Evolutionary conservation across 495 filamentous ascomycete genomes (phyloP), one percentile per base, ranked within the genome.

Genomic region (Cetradonia linearis): DNA sequence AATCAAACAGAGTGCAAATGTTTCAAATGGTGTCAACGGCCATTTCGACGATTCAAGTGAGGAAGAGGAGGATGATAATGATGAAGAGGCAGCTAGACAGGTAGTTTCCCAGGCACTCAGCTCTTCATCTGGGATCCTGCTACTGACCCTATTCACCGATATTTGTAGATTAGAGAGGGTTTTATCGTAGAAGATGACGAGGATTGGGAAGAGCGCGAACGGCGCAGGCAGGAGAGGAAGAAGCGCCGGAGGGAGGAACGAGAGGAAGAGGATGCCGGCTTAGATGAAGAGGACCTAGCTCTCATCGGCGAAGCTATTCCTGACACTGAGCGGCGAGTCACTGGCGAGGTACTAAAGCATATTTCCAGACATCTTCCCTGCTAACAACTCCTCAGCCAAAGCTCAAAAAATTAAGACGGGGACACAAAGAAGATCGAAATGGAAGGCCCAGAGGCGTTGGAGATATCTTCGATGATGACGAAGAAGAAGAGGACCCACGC

Each of bases 151-250:
- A 30, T 14, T 8, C 31, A 64, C 10, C 27, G 31, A n/a, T 3
- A 16, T 30, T 0, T 34, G 28, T 67, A 94, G 88, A 80, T 96
- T 40, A 86, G 87, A 30, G 89, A 94, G 76, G 94, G 91, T 6
- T 98, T 97, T 74, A 96, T 98, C 58, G 89, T 95, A 65, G 91
- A 95, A 65, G 91, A 94, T 63, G 88, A 94, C 63, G 89, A 94
- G 65, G 89, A 89, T 38, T 79, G 84, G 23, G 86, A 87, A 36
- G 80, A 80, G 49, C 82, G 83, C 63, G 76, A 76, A 27, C 76
- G 77, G 58, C 79, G 86, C 48, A 78, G 82, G 44, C 81, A 79
- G 52, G 81, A 83, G 67, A 79, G 74, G 66, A 82, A 81, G 65
- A 92, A 90, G 74, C 82, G 88, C 56, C 78, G 82, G 64, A 75